A percentile compares a stretch with the other conserved stretches of the same genome.
phyloP scores from a whole-genome alignment of 139 green algal genomes.

The Chlorella sp. region DNA sequence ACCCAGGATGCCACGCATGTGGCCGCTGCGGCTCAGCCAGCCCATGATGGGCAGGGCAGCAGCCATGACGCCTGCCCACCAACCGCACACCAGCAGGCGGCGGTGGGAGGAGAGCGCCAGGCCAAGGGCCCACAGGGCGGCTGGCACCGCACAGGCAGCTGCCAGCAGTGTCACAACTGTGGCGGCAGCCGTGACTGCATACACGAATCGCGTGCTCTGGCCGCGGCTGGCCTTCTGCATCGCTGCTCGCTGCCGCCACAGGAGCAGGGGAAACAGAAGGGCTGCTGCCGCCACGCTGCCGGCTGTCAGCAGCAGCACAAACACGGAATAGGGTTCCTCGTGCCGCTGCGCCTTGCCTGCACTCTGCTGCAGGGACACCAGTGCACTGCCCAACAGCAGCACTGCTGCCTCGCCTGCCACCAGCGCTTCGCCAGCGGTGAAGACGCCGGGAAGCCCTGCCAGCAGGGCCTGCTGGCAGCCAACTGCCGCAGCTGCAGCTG shows the following conservation, averaged over 20 bases:
- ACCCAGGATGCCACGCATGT: conserved; percentile 43
- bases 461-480: neutral
- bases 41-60: conserved; percentile 62
- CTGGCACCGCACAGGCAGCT: neutral
- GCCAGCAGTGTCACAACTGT: neutral
- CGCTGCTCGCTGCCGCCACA: neutral
- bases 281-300: conserved; percentile 4
- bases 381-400: neutral
- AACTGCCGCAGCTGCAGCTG: neutral
- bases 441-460: conserved; percentile 1
- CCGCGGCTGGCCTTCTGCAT: too few relatives aligned
- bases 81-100: conserved; percentile 55
- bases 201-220: too few relatives aligned
- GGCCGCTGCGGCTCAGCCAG: conserved; percentile 22
- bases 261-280: conserved; percentile 1
- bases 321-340: neutral
- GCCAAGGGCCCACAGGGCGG: conserved; percentile 39
- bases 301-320: conserved; percentile 5
- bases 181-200: neutral
- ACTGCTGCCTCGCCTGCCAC: conserved; percentile 17
- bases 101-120: conserved; percentile 29
- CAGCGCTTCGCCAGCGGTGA: conserved; percentile 40
- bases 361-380: neutral
- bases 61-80: conserved; percentile 66
- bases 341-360: neutral